A percentile compares a stretch with the other conserved stretches of the same genome.
phyloP scores from a whole-genome alignment of 2,329 filamentous ascomycete genomes.

The Sporothrix sp. region DNA sequence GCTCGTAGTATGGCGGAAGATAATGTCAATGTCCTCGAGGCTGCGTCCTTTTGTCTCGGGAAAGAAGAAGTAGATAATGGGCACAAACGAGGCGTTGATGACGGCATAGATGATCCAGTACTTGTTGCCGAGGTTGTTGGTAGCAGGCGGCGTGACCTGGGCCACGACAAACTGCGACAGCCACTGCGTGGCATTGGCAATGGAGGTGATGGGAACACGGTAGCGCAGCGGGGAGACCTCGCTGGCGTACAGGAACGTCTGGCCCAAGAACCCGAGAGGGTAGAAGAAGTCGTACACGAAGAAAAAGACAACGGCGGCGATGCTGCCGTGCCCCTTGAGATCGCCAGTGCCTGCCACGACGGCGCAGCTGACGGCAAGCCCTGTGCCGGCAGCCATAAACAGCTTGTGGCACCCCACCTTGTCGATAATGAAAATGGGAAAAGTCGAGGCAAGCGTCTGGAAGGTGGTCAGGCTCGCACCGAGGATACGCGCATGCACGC shows the following conservation, averaged over 20 bases:
- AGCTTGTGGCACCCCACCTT: constrained; percentile 36
- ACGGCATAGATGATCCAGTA: constrained; percentile 38
- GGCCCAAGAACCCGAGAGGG: constrained; percentile 39
- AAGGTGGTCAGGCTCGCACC: constrained; percentile 42
- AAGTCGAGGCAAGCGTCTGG: constrained; percentile 43
- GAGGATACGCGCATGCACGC: constrained; percentile 30
- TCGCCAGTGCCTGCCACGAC: constrained; percentile 14
- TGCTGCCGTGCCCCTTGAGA: constrained; percentile 10
- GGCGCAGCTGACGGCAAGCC: constrained; percentile 9
- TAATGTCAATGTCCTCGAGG: constrained; percentile 60
- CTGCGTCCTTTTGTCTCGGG: constrained; percentile 45
- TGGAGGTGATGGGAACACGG: constrained; percentile 8
- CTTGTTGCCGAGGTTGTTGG: constrained; percentile 40
- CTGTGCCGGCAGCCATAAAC: constrained; percentile 34
- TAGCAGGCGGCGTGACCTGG: constrained; percentile 37
- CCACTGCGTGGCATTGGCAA: constrained; percentile 39
- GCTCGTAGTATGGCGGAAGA: constrained; percentile 26
- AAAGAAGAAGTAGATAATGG: constrained; percentile 42
- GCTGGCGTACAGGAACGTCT: constrained; percentile 25
- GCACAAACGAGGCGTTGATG: constrained; percentile 23
- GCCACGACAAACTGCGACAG: constrained; percentile 38
- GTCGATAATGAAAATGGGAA: constrained; percentile 36
- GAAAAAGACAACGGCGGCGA: constrained; percentile 13
- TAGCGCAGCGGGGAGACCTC: constrained; percentile 13
- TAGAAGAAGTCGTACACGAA: constrained; percentile 23